Evolutionary conservation across 495 filamentous ascomycete species (phyloP).

Genomic region (Neurospora discreta): DNA sequence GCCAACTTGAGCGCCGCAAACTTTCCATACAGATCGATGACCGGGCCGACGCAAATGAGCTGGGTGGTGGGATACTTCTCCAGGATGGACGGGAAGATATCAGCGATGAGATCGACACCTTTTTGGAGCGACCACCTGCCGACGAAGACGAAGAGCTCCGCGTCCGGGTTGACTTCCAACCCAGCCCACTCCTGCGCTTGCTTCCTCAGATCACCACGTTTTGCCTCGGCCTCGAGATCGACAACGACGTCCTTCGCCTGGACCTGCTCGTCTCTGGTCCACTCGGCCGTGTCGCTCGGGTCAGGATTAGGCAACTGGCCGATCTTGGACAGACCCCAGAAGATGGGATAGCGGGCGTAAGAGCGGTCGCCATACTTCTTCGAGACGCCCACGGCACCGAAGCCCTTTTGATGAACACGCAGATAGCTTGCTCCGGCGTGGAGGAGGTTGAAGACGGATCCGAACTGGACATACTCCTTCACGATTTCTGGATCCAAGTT

Average conservation of each 20-base stretch:
- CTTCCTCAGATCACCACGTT: conserved; percentile 41
- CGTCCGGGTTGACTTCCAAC: conserved; percentile 48
- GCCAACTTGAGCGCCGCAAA: conserved; percentile 63
- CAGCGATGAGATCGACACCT: conserved; percentile 66
- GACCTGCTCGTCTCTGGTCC: conserved; percentile 34
- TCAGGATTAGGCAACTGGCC: conserved; percentile 64
- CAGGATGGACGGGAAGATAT: conserved; percentile 57
- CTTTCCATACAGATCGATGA: conserved; percentile 66
- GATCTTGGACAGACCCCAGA: conserved; percentile 63
- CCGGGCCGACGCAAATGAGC: conserved; percentile 57
- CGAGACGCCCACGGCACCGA: conserved; percentile 62
- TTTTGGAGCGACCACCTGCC: conserved; percentile 71
- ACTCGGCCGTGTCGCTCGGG: conserved; percentile 58
- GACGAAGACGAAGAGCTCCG: conserved; percentile 65
- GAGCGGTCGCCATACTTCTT: conserved; percentile 65
- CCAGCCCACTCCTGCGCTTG: conserved; percentile 70
- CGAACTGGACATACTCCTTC: conserved; percentile 48
- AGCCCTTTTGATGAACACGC: conserved; percentile 58
- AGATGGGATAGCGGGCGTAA: conserved; percentile 63
- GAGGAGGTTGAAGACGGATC: conserved; percentile 56
- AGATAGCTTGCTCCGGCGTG: conserved; percentile 61
- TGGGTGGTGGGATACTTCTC: conserved; percentile 52
- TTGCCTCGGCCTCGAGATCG: conserved; percentile 43
- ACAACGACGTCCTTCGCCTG: conserved; percentile 40
- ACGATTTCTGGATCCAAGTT: conserved; percentile 41